Base-by-base conservation (phyloP, 768 basidiomycete genomes). In the Megacollybia marginata region DNA sequence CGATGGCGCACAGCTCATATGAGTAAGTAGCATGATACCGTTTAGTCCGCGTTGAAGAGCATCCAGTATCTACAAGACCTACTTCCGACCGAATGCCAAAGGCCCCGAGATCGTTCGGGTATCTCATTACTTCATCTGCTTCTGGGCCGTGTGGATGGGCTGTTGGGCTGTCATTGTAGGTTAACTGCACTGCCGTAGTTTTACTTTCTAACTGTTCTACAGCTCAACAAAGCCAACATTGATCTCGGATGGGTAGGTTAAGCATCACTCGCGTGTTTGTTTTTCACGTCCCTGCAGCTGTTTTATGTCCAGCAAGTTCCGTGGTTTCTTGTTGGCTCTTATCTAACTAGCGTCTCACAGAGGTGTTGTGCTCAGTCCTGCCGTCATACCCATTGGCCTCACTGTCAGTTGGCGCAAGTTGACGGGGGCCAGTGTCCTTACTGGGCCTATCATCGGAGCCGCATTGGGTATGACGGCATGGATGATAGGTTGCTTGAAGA, bases 401-500 rank as follows among this genome's bases (percentile, higher is more conserved):
- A 75, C 70, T 0, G 69, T 76, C 33, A 69, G 70, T 1, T 75
- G 74, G 74, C 65, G 68, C 33, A 75, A 74, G 52, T 56, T 77
- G 13, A 70, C 71, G 2, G 55, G 59, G 11, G 63, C 65, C 1
- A 73, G 66, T 13, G 67, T 76, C 0, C 58, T 74, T 31, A 54
- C 57, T 33, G 75, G 74, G 2, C 62, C 71, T 12, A 60, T 76
- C 44, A 60, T 64, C 2, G 74, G 74, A 1, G 71, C 69, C 8
- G 53, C 60, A 13, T 57, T 71, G 13, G 73, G 72, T 38, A 74
- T 75, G 69, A 38, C 70, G 1, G 73, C 75, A 16, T 78, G 75
- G 74, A 73, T 77, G 69, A 65, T 77, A 9, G 69, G 73, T 0
- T 76, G 75, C 51, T 71, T 66, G 69, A 74, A 76, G 55, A 74